Percentiles rank a stretch among this genome's conserved stretches.
These are phyloP conservation scores for Singerocomus inundabilis DNA, from an alignment of 1,284 basidiomycete genomes.

Conservation along the genomic window DNA sequence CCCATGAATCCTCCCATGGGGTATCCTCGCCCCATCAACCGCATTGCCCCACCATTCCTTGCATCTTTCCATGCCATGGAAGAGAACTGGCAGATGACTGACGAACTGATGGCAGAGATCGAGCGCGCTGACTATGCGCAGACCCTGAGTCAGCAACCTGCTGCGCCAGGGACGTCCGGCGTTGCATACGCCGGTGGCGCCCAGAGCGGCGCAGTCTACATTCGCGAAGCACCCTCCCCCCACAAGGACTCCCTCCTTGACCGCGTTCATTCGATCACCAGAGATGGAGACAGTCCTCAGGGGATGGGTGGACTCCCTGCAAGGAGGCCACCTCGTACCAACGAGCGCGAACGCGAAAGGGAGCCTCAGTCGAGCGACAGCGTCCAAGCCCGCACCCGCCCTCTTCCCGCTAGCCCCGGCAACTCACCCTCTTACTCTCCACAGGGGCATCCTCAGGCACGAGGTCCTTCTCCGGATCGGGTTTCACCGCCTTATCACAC, in stretches of 20 bases:
- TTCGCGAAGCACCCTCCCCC: conserved; percentile 37
- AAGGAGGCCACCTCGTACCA: conserved; percentile 30
- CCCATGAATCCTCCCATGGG: conserved; percentile 37
- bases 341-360: conserved; percentile 38
- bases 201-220: conserved; percentile 33
- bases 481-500: conserved; percentile 53
- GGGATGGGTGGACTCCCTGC: conserved; percentile 7
- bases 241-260: conserved; percentile 57
- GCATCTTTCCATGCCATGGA: conserved; percentile 49
- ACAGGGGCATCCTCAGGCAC: conserved; percentile 35
- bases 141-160: conserved; percentile 35
- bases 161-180: conserved; percentile 44
- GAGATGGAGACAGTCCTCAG: conserved; percentile 43
- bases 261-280: conserved; percentile 53
- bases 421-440: conserved; percentile 47
- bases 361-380: conserved; percentile 49
- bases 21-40: conserved; percentile 59
- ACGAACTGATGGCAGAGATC: conserved; percentile 66
- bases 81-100: conserved; percentile 64
- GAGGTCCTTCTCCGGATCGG: conserved; percentile 48
- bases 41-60: conserved; percentile 54
- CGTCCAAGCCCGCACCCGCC: conserved; percentile 49
- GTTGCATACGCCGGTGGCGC: conserved; percentile 54
- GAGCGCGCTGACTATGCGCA: conserved; percentile 53
- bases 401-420: conserved; percentile 39